Conservation (phyloP, 2,329 filamentous ascomycete genomes). For the Cladorrhinum sp. region DNA sequence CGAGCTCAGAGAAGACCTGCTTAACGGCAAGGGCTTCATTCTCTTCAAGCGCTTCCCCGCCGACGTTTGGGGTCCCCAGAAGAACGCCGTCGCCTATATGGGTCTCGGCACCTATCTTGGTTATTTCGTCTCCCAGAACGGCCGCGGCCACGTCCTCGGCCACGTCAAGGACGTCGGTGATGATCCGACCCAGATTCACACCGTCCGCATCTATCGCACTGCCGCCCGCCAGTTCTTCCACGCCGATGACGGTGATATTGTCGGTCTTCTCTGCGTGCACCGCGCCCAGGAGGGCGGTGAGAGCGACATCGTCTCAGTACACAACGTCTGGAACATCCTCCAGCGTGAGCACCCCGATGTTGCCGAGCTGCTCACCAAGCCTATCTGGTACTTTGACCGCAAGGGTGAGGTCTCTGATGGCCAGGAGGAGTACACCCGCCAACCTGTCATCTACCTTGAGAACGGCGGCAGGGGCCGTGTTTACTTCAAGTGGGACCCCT, state of each 20-base stretch:
- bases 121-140: conserved; percentile 86
- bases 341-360: conserved; percentile 75
- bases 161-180: conserved; percentile 89
- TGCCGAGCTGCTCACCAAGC: conserved; percentile 68
- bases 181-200: conserved; percentile 76
- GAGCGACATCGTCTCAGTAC: conserved; percentile 74
- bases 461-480: conserved; percentile 62
- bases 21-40: conserved; percentile 86
- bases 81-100: conserved; percentile 87
- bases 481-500: conserved; percentile 87
- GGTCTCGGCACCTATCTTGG: conserved; percentile 81
- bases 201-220: conserved; percentile 86
- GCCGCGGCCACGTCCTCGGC: conserved; percentile 77
- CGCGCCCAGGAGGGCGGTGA: conserved; percentile 78
- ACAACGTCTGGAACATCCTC: conserved; percentile 78
- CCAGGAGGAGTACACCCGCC: conserved; percentile 70
- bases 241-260: conserved; percentile 77
- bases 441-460: conserved; percentile 75
- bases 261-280: conserved; percentile 78
- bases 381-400: conserved; percentile 89
- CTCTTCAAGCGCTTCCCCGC: conserved; percentile 86
- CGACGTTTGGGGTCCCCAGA: conserved; percentile 69
- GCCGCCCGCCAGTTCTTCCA: conserved; percentile 85
- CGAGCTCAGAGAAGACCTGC: conserved; percentile 41
- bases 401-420: conserved; percentile 78